phyloP scores from a whole-genome alignment of 176 grass and related monocot genomes.

The Cocos nucifera region DNA sequence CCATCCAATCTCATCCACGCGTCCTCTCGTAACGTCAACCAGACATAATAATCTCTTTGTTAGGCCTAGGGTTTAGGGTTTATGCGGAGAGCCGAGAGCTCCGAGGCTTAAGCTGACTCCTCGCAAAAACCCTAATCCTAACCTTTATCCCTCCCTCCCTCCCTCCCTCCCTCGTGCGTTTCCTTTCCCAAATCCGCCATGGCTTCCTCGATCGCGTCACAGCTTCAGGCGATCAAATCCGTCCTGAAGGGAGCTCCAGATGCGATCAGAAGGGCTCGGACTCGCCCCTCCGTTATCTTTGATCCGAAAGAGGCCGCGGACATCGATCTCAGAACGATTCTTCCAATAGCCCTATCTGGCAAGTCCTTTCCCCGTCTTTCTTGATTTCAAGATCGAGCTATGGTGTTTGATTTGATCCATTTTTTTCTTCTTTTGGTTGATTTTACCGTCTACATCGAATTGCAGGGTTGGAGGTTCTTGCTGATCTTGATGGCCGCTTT shows the following conservation, averaged over 20 bases:
- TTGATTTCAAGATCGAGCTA: background rate
- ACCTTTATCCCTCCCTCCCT: conserved; percentile 1
- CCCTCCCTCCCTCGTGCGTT: background rate
- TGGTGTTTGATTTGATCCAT: background rate
- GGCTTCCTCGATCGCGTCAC: conserved; percentile 52
- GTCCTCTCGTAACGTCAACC: no score
- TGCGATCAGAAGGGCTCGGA: conserved; percentile 31
- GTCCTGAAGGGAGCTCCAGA: conserved; percentile 30
- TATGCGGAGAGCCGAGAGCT: conserved; percentile 9
- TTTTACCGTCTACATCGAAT: background rate
- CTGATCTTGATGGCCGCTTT: conserved; percentile 47
- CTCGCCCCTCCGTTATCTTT: conserved; percentile 68
- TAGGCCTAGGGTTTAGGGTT: conserved; percentile 43
- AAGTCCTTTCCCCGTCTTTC: background rate
- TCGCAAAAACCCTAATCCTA: background rate
- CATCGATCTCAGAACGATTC: conserved; percentile 60
- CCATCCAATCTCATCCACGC: no score
- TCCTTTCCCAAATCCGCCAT: conserved; percentile 8
- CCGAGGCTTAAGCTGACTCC: conserved; percentile 8
- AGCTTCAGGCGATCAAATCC: conserved; percentile 83
- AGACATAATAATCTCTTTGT: no score
- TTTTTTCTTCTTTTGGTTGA: background rate
- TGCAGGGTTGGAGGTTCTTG: conserved; percentile 72
- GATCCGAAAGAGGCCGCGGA: conserved; percentile 64
- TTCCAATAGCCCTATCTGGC: conserved; percentile 68